phyloP scores from a whole-genome alignment of 2,329 filamentous ascomycete genomes.

The Monilinia vaccinii-corymbosi region DNA sequence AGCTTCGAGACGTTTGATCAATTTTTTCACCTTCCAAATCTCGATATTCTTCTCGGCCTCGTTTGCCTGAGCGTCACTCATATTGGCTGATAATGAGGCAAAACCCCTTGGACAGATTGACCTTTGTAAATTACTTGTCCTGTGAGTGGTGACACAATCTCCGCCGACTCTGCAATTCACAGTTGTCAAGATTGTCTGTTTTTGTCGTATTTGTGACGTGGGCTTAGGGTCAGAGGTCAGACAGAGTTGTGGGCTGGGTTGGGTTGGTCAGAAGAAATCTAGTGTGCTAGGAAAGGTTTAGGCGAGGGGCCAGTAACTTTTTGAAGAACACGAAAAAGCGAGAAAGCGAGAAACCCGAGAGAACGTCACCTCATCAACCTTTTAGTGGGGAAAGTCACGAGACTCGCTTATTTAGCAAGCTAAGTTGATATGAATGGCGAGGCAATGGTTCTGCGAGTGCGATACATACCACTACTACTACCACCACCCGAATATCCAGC shows the following conservation, averaged over 20 bases:
- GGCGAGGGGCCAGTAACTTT: conserved; percentile 2
- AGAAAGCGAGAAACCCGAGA: too few relatives aligned
- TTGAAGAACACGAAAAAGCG: not conserved
- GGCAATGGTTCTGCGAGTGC: not conserved
- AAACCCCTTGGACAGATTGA: conserved; percentile 1
- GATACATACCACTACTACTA: not conserved
- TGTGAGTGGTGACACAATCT: conserved; percentile 1
- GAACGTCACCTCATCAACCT: not conserved
- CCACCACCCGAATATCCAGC: not conserved
- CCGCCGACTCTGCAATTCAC: conserved; percentile 8
- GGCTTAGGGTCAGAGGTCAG: not conserved
- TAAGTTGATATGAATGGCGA: not conserved
- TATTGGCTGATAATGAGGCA: conserved; percentile 41
- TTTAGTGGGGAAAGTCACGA: not conserved
- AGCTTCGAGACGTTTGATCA: conserved; percentile 96
- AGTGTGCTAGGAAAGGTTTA: conserved; percentile 7
- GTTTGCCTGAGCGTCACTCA: conserved; percentile 79
- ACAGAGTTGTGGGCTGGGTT: not conserved
- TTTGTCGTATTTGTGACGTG: conserved; percentile 6
- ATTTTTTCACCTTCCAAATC: conserved; percentile 98
- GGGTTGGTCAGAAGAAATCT: conserved; percentile 3
- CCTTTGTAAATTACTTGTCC: not conserved
- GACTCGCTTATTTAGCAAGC: not conserved
- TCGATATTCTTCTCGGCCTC: conserved; percentile 97
- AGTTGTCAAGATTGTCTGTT: conserved; percentile 5